Conservation (phyloP, 257 asterid species). For the Jaltomata sinuosa region DNA sequence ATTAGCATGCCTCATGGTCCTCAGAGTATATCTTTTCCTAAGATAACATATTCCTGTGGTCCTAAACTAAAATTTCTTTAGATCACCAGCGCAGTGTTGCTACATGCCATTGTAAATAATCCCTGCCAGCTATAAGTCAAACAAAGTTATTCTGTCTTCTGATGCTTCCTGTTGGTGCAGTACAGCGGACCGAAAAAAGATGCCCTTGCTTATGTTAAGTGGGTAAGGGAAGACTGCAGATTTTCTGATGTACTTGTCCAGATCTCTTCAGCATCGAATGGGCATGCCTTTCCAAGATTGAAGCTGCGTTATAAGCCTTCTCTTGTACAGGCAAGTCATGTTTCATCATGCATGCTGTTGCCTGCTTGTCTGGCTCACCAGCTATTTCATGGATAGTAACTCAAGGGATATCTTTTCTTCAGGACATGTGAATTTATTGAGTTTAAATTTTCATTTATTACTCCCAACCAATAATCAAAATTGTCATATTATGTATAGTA, state of each 20-base stretch:
- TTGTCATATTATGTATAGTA: not conserved
- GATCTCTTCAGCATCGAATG: constrained; percentile 58
- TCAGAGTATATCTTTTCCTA: not conserved
- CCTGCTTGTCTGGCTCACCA: not conserved
- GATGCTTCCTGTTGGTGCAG: constrained; percentile 44
- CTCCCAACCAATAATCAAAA: not conserved
- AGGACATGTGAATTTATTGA: not conserved
- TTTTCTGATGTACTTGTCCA: constrained; percentile 75
- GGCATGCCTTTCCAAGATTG: constrained; percentile 87
- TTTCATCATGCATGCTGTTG: not conserved
- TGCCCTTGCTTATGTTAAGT: constrained; percentile 68
- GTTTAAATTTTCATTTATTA: not conserved
- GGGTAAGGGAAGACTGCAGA: constrained; percentile 74
- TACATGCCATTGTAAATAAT: not conserved
- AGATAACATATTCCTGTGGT: not conserved
- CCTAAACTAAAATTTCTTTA: not conserved
- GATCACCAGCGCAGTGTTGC: not conserved
- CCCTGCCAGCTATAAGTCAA: not conserved
- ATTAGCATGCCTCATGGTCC: not conserved
- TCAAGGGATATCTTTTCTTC: not conserved
- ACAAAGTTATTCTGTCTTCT: constrained; percentile 2
- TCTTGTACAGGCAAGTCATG: constrained; percentile 80
- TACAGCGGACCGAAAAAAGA: constrained; percentile 92
- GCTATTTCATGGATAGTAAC: not conserved
- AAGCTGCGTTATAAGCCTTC: constrained; percentile 94